phyloP scores from a whole-genome alignment of 768 basidiomycete species.

The Mycena venus region DNA sequence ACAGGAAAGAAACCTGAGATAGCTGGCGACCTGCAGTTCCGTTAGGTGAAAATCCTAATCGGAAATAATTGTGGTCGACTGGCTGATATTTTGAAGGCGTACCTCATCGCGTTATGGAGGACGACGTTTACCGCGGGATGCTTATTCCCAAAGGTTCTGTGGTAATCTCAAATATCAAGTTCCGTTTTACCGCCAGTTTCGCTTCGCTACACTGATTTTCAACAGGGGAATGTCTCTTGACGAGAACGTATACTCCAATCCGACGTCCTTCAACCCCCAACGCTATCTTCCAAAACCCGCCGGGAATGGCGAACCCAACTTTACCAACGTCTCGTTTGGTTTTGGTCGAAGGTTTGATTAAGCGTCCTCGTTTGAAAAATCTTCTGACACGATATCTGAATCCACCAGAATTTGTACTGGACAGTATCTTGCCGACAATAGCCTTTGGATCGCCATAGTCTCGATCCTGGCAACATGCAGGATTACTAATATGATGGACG shows the following conservation, averaged over 20 bases:
- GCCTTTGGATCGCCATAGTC: too few species aligned
- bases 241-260: constrained; percentile 41
- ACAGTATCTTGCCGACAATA: too few species aligned
- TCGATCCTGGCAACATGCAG: too few species aligned
- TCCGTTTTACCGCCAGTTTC: background rate
- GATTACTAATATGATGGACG: too few species aligned
- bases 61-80: background rate
- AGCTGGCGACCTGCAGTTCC: background rate
- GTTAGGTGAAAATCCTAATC: background rate
- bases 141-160: constrained; percentile 51
- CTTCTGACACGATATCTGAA: too few species aligned
- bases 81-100: constrained; percentile 34
- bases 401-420: constrained; percentile 60
- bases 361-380: too few species aligned
- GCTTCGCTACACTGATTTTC: background rate
- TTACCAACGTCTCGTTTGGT: constrained; percentile 14
- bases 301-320: background rate
- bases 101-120: constrained; percentile 45
- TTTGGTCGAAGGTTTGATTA: constrained; percentile 29
- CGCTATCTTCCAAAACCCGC: constrained; percentile 36
- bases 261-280: constrained; percentile 41
- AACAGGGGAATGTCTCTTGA: constrained; percentile 45
- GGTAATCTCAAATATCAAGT: constrained; percentile 42
- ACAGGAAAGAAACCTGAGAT: too few species aligned
- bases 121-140: constrained; percentile 52